These are phyloP conservation scores for Exophiala bonariae DNA, from an alignment of 2,329 filamentous ascomycete species.

Conservation along the genomic window DNA sequence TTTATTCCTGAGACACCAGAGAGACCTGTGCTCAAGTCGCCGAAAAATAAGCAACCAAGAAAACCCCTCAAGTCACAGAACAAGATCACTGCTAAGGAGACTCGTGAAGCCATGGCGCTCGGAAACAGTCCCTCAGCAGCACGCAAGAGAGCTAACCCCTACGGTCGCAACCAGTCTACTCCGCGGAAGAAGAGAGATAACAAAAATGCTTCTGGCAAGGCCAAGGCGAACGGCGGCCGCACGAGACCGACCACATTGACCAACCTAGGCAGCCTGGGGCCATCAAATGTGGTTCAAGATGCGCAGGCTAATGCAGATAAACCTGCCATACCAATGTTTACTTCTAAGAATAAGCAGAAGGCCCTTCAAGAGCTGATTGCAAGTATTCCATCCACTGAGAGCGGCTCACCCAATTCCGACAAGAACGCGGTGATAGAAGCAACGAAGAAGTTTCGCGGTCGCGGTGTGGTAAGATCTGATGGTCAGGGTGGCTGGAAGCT, in stretches of 20 bases:
- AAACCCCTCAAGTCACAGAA: slow-evolving; percentile 13
- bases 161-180: background rate
- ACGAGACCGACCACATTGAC: slow-evolving; percentile 14
- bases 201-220: background rate
- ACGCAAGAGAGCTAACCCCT: slow-evolving; percentile 10
- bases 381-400: slow-evolving; percentile 32
- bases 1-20: slow-evolving; percentile 19
- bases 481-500: slow-evolving; percentile 35
- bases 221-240: slow-evolving; percentile 3
- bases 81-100: slow-evolving; percentile 12
- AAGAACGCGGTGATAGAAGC: slow-evolving; percentile 29
- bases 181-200: slow-evolving; percentile 9
- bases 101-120: slow-evolving; percentile 15
- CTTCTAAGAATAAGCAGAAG: slow-evolving; percentile 25
- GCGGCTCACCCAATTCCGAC: slow-evolving; percentile 28
- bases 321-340: slow-evolving; percentile 29
- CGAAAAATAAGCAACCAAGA: slow-evolving; percentile 6
- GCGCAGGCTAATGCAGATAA: slow-evolving; percentile 30
- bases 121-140: slow-evolving; percentile 9
- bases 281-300: slow-evolving; percentile 27
- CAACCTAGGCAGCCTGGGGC: slow-evolving; percentile 26
- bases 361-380: slow-evolving; percentile 36
- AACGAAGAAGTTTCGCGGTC: slow-evolving; percentile 31
- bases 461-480: slow-evolving; percentile 28
- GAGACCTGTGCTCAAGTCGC: background rate